A percentile compares a stretch with the other conserved stretches of the same genome.
These are phyloP conservation scores for Didymella lethalis DNA, from an alignment of 2,329 filamentous ascomycete species.

Conservation along the genomic window DNA sequence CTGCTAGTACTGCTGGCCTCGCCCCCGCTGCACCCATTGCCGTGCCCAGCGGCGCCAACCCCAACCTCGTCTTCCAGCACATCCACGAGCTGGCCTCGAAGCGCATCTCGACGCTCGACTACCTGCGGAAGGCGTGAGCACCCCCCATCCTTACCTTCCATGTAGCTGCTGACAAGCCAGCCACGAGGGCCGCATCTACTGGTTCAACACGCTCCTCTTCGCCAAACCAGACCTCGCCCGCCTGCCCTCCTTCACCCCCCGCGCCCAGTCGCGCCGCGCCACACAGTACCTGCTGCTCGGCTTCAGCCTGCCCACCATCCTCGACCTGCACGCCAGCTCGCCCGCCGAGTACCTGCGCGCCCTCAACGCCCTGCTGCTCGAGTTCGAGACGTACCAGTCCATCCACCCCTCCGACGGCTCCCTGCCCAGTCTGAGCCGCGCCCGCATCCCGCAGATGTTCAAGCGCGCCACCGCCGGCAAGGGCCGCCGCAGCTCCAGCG, in stretches of 20 bases:
- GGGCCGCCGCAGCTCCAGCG: slow-evolving; percentile 51
- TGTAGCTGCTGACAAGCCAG: slow-evolving; percentile 55
- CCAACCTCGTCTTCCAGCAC: slow-evolving; percentile 66
- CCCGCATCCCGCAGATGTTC: slow-evolving; percentile 69
- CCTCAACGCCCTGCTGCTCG: slow-evolving; percentile 81
- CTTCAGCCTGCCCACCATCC: slow-evolving; percentile 85
- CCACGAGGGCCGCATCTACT: slow-evolving; percentile 93
- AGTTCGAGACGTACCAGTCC: slow-evolving; percentile 94
- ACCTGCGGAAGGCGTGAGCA: slow-evolving; percentile 85
- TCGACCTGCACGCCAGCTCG: slow-evolving; percentile 83
- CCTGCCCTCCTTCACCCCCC: slow-evolving; percentile 84
- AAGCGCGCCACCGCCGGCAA: slow-evolving; percentile 53
- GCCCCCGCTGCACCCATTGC: slow-evolving; percentile 40
- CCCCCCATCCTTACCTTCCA: not conserved
- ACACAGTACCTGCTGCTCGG: slow-evolving; percentile 94
- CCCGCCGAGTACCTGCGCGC: slow-evolving; percentile 86
- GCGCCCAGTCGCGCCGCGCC: slow-evolving; percentile 86
- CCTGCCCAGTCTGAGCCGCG: slow-evolving; percentile 74
- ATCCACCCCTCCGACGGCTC: slow-evolving; percentile 80
- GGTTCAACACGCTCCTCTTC: slow-evolving; percentile 97
- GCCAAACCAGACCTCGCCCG: slow-evolving; percentile 79
- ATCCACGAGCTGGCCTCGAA: slow-evolving; percentile 89
- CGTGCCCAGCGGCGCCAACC: slow-evolving; percentile 54
- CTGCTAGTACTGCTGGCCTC: slow-evolving; percentile 33
- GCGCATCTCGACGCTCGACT: slow-evolving; percentile 91